Conservation (phyloP, 2,329 filamentous ascomycete genomes). For the Atkinsonella hypoxylon region DNA sequence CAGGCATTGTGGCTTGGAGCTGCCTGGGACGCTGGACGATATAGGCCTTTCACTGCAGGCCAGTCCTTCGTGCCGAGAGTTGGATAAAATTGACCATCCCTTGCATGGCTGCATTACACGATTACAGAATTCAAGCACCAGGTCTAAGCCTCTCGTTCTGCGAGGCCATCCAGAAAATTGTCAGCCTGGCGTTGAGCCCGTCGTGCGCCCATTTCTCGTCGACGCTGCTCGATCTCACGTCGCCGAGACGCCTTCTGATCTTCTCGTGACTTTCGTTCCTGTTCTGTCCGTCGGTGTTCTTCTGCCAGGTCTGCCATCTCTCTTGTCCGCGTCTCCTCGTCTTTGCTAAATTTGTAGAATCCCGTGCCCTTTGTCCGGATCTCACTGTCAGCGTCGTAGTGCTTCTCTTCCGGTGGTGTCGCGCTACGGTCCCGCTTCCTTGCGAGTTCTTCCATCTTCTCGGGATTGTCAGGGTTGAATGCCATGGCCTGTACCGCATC, state of each 20-base stretch:
- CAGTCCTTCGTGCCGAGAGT: too few relatives aligned
- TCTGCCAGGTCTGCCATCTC: slow-evolving; percentile 68
- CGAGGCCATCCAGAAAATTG: slow-evolving; percentile 53
- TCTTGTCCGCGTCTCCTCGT: slow-evolving; percentile 48
- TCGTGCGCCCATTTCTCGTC: slow-evolving; percentile 47
- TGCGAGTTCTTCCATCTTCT: slow-evolving; percentile 68
- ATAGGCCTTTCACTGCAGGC: not conserved
- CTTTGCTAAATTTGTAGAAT: slow-evolving; percentile 80
- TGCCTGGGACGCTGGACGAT: not conserved
- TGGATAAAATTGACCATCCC: too few relatives aligned
- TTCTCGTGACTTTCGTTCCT: slow-evolving; percentile 41
- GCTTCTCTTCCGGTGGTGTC: slow-evolving; percentile 67
- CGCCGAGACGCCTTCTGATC: slow-evolving; percentile 46
- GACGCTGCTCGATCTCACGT: slow-evolving; percentile 51
- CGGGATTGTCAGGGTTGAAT: slow-evolving; percentile 62
- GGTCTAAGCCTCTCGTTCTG: slow-evolving; percentile 5
- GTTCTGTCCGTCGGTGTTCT: slow-evolving; percentile 58
- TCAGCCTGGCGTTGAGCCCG: slow-evolving; percentile 59
- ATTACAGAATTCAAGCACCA: slow-evolving; percentile 3
- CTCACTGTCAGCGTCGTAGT: slow-evolving; percentile 80
- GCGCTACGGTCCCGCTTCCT: slow-evolving; percentile 64
- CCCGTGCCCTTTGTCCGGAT: slow-evolving; percentile 79
- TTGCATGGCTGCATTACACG: not conserved
- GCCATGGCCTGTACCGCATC: slow-evolving; percentile 74
- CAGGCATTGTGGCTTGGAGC: not conserved